phyloP scores from a whole-genome alignment of 495 filamentous ascomycete genomes.

The Aspergillus cristatus region DNA sequence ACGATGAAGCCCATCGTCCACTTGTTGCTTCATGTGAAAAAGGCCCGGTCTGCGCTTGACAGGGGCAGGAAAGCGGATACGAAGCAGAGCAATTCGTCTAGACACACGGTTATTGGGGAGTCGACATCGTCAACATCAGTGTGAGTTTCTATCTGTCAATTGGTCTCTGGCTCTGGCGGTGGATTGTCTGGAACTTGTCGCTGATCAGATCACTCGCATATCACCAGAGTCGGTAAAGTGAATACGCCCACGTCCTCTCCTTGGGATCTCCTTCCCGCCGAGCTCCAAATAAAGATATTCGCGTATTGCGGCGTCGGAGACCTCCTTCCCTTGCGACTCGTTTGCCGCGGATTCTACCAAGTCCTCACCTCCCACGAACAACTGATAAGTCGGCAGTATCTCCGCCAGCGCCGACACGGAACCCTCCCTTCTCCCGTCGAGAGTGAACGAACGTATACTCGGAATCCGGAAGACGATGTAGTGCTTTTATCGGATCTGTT shows the following conservation, averaged over 20 bases:
- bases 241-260: slow-evolving; percentile 19
- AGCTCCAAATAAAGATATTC: slow-evolving; percentile 39
- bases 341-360: slow-evolving; percentile 31
- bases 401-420: slow-evolving; percentile 36
- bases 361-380: slow-evolving; percentile 32
- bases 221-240: slow-evolving; percentile 8
- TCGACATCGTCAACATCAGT: slow-evolving; percentile 14
- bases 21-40: slow-evolving; percentile 23
- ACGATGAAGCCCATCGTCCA: slow-evolving; percentile 33
- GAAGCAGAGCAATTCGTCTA: slow-evolving; percentile 15
- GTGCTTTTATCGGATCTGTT: slow-evolving; percentile 39
- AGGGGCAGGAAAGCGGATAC: slow-evolving; percentile 19
- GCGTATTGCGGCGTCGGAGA: slow-evolving; percentile 31
- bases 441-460: slow-evolving; percentile 30
- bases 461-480: slow-evolving; percentile 36
- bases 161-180: neutral
- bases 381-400: slow-evolving; percentile 32
- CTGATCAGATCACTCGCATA: slow-evolving; percentile 7
- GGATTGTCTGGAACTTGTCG: neutral
- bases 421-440: slow-evolving; percentile 37
- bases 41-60: slow-evolving; percentile 27
- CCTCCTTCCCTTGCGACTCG: slow-evolving; percentile 28
- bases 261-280: slow-evolving; percentile 35
- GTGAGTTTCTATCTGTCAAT: slow-evolving; percentile 5
- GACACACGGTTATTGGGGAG: slow-evolving; percentile 12